These are phyloP conservation scores for Babesia gibsoni DNA, from an alignment of 169 alveolate genomes.

Conservation along the genomic window DNA sequence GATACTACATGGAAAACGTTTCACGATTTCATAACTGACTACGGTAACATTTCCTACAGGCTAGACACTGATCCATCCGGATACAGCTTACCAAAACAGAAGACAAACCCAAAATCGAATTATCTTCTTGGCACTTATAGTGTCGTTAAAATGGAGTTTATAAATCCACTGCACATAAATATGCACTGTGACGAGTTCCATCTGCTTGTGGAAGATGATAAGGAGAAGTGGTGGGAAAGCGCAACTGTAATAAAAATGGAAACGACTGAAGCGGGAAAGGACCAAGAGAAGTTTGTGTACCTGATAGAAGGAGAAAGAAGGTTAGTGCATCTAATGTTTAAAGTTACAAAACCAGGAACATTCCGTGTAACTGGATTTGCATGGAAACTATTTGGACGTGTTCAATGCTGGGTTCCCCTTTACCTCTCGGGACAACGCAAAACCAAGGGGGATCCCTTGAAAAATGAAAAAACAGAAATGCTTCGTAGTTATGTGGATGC, in stretches of 20 bases:
- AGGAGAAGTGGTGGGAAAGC: conserved; percentile 31
- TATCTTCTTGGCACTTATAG: neutral
- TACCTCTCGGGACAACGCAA: conserved; percentile 31
- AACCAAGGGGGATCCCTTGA: conserved; percentile 18
- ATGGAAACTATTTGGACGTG: conserved; percentile 55
- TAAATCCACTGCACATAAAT: conserved; percentile 51
- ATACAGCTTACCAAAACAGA: conserved; percentile 14
- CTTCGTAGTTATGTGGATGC: neutral
- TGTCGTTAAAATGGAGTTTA: conserved; percentile 11
- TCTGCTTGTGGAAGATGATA: conserved; percentile 9
- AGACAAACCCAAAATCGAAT: neutral
- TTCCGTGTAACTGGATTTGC: conserved; percentile 34
- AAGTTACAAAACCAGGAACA: conserved; percentile 1
- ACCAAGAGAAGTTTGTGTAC: conserved; percentile 14
- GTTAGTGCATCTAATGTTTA: conserved; percentile 26
- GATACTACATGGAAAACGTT: conserved; percentile 16
- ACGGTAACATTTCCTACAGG: conserved; percentile 26
- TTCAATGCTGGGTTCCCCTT: conserved; percentile 52
- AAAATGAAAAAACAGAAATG: neutral
- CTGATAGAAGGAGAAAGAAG: conserved; percentile 37
- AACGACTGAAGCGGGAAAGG: neutral
- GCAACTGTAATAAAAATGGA: neutral
- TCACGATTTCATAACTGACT: conserved; percentile 16
- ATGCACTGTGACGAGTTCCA: conserved; percentile 50
- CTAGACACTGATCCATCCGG: conserved; percentile 8